Base-by-base conservation (phyloP, 202 grass and related monocot genomes). In the Carex sylvatica region DNA sequence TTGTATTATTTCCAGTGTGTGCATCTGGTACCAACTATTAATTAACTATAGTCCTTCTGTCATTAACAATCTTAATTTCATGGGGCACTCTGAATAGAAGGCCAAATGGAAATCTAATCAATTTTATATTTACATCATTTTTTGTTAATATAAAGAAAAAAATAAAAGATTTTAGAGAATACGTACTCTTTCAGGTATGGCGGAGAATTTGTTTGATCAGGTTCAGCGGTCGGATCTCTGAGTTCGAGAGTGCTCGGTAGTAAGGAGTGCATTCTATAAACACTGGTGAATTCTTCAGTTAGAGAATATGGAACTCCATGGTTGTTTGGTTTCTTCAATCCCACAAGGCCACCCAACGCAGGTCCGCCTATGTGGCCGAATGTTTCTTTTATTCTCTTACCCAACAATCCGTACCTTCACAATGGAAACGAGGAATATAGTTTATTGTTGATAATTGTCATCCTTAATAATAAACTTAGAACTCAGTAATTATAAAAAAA, bases 251-350 rank as follows among this genome's bases (percentile, higher is more conserved):
- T 84, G 62, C 76, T 86, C 20, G 89, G 89, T 40, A 91, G 5
- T 20, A 91, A 77, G 7, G 89, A 31, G 26, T 91, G 89, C 89
- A 91, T 86, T 82, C 89, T 88, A 51, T 91, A 91, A 78, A 91
- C 89, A 72, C 86, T 86, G n/a, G 86, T 84, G 82, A 91, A 91
- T 69, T 91, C 86, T 78, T 91, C 89, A 22, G 89, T 91, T 84
- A 91, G 84, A 36, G 86, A 91, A 47, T 91, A 88, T 49, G 86
- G 86, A 49, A 91, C 86, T 42, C 89, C 89, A 81, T 91, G 89
- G 68, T 91, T 76, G 72, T 56, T 56, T 55, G 72, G 24, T 76
- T 76, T 76, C 72, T 76, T 76, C 15, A 56, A 54, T 88, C 89
- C 89, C 22, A 88, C 86, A 28, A 88, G 86, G 44, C 89, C 89